A percentile compares a stretch with the other conserved stretches of the same genome.
These are phyloP conservation scores for Tripterygium wilfordii DNA, from an alignment of 177 flowering plant species.

Conservation along the genomic window DNA sequence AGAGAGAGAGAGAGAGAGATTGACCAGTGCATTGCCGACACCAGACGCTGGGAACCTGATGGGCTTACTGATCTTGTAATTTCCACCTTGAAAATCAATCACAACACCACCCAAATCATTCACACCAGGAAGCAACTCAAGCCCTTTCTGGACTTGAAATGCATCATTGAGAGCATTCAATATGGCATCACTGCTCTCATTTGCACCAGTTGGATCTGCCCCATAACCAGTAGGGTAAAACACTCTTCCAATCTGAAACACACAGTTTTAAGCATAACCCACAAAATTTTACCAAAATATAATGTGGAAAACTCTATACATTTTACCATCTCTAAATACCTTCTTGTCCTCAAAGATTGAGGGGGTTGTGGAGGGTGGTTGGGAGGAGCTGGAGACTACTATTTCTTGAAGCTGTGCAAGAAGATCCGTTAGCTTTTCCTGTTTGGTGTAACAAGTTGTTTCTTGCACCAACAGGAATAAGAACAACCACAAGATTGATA, in stretches of 20 bases:
- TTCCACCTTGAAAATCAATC: conserved; percentile 56
- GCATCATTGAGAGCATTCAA: conserved; percentile 37
- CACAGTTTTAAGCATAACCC: neutral
- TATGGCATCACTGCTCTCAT: conserved; percentile 49
- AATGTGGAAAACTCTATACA: too few species aligned
- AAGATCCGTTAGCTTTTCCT: too few species aligned
- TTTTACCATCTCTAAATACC: too few species aligned
- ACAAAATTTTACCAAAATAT: too few species aligned
- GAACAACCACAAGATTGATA: too few species aligned
- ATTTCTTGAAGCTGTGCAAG: too few species aligned
- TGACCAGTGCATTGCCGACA: conserved; percentile 46
- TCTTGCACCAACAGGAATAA: too few species aligned
- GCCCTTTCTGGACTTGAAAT: conserved; percentile 15
- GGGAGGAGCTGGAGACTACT: too few species aligned
- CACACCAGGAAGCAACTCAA: conserved; percentile 34
- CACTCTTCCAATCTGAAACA: conserved; percentile 32
- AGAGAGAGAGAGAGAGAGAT: conserved; percentile 10
- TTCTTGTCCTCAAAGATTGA: too few species aligned
- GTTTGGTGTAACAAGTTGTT: too few species aligned
- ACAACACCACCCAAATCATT: conserved; percentile 45
- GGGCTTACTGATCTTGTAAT: conserved; percentile 35
- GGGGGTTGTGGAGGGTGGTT: too few species aligned
- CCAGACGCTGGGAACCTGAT: conserved; percentile 29
- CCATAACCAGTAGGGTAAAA: conserved; percentile 51
- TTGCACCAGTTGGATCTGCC: conserved; percentile 47